Conservation (phyloP, 2,329 filamentous ascomycete genomes). For the Curvularia hawaiiensis region DNA sequence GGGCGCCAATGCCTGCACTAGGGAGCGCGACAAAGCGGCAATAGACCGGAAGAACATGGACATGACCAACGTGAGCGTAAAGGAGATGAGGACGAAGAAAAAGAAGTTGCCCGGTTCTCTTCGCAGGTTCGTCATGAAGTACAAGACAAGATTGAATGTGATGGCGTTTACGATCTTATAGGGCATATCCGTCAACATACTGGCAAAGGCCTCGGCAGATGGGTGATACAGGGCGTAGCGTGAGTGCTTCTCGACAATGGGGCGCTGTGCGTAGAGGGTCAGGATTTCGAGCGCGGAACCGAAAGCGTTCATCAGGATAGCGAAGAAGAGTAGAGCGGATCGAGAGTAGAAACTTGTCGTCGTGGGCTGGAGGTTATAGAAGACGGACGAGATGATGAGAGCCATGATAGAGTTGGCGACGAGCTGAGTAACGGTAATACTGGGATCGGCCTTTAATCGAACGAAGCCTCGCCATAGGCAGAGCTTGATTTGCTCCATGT, state of each 20-base stretch:
- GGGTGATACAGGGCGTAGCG: constrained; percentile 90
- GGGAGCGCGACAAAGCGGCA: constrained; percentile 73
- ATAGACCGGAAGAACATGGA: constrained; percentile 86
- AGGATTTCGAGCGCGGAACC: constrained; percentile 81
- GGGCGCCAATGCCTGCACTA: constrained; percentile 63
- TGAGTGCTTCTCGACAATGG: constrained; percentile 88
- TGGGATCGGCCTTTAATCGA: constrained; percentile 77
- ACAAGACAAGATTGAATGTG: constrained; percentile 78
- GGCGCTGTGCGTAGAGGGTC: constrained; percentile 84
- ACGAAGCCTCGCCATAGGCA: constrained; percentile 83
- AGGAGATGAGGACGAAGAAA: constrained; percentile 80
- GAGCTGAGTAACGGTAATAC: constrained; percentile 69
- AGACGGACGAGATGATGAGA: constrained; percentile 79
- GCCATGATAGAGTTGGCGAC: constrained; percentile 77
- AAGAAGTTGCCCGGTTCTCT: constrained; percentile 79
- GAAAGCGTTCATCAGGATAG: constrained; percentile 85
- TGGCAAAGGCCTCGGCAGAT: constrained; percentile 83
- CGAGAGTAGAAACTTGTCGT: constrained; percentile 78
- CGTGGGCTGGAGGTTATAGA: constrained; percentile 72
- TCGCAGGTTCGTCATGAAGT: constrained; percentile 85
- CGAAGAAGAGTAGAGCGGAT: constrained; percentile 84
- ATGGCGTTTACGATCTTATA: constrained; percentile 79
- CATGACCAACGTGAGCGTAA: constrained; percentile 76
- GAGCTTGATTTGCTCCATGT: constrained; percentile 73
- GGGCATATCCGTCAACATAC: constrained; percentile 84